Base-by-base conservation (phyloP, 805 yeast species). In the Candida palmyrensis region DNA sequence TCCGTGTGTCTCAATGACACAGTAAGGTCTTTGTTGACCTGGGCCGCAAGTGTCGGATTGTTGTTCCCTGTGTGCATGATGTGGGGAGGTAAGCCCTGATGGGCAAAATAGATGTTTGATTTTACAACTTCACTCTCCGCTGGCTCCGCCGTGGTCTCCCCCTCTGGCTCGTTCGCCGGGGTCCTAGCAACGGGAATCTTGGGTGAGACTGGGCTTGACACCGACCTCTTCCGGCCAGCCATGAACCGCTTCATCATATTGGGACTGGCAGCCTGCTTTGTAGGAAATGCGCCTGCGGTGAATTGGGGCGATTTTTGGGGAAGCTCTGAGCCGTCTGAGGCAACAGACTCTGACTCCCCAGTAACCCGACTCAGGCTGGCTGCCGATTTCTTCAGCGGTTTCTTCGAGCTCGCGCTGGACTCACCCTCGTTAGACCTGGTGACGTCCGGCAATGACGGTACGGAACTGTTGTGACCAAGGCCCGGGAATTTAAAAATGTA, bases 31-130 rank as follows among this genome's bases (percentile, higher is more conserved):
- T 47, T 48, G 23, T 43, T 40, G 13, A 36, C 44, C 15, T 42
- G 30, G 11, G 47, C 48, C n/a, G 55, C 44, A 17, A 43, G 44
- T 32, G 51, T 42, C 25, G 40, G 39, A 21, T 38, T 41, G 23
- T 38, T 47, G 22, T 38, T 18, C 9, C 30, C 15, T 14, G 25
- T 15, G 38, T 42, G 33, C 35, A 46, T 31, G 56, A 64, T 35
- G 43, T 75, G 81, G 3, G 77, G 77, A 3, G 82, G 80, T 7
- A 71, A 49, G 1, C 82, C 81, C 42, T 75, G 81, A 44, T 71
- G 75, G 4, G 68, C 71, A 51, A 75, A 75, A 48, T 76, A 75
- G 16, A 74, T 71, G 47, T 68, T 74, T 11, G 64, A 55, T 15
- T 42, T 40, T 19, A 57, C 50, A 15, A 57, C 54, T 1, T 56